Evolutionary conservation across 805 yeast genomes (phyloP).

Genomic region (Myxozyma udenii): DNA sequence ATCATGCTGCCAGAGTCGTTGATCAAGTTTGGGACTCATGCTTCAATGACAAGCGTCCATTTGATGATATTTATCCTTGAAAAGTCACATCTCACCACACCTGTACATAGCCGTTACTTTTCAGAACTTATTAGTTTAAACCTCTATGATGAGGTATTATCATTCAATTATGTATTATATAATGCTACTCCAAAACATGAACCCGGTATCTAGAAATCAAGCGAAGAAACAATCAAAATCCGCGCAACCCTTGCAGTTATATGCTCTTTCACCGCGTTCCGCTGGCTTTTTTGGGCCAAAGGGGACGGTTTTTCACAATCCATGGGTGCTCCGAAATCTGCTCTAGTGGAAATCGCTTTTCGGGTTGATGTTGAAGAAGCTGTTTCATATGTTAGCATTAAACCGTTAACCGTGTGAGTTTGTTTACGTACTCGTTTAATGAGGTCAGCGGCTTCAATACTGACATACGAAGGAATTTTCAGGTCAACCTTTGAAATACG

Average conservation of each 20-base stretch:
- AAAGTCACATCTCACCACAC: background rate
- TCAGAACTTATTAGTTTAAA: no score
- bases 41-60: slow-evolving; percentile 92
- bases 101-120: slow-evolving; percentile 5
- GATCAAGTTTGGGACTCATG: slow-evolving; percentile 90
- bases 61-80: slow-evolving; percentile 76
- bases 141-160: no score
- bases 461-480: slow-evolving; percentile 65
- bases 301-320: slow-evolving; percentile 62
- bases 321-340: slow-evolving; percentile 78
- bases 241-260: no score
- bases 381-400: slow-evolving; percentile 7
- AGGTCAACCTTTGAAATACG: slow-evolving; percentile 77
- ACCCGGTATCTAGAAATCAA: no score
- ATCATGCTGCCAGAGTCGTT: slow-evolving; percentile 75
- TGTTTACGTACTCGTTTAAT: slow-evolving; percentile 44
- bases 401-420: background rate
- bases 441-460: slow-evolving; percentile 72
- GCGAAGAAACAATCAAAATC: no score
- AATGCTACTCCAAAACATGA: no score
- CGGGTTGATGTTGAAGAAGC: slow-evolving; percentile 67
- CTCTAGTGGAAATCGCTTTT: slow-evolving; percentile 55
- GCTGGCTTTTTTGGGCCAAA: slow-evolving; percentile 48
- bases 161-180: no score
- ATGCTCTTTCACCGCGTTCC: no score